Conservation (phyloP, 176 grass and related monocot species). For the Aegilops umbellulata region DNA sequence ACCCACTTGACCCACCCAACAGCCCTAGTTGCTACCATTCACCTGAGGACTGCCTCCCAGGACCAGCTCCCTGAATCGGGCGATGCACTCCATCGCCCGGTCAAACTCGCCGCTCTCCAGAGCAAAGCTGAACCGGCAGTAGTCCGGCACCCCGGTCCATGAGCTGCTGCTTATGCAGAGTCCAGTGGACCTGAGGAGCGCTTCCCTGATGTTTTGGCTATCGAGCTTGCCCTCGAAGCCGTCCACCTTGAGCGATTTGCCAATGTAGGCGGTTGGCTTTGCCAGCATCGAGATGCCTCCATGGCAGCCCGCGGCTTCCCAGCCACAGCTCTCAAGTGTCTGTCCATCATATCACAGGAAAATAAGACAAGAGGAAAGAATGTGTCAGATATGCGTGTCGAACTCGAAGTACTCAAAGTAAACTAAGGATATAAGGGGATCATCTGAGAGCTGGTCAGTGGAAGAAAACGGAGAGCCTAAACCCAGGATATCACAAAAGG, state of each 20-base stretch:
- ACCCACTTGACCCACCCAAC: not conserved
- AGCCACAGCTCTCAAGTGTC: constrained; percentile 74
- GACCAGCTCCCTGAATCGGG: constrained; percentile 64
- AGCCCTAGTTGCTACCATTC: constrained; percentile 4
- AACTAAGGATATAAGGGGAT: no score
- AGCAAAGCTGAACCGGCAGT: constrained; percentile 85
- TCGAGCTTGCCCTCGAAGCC: constrained; percentile 55
- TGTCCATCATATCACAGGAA: constrained; percentile 22
- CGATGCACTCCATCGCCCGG: constrained; percentile 50
- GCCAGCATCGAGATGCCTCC: constrained; percentile 86
- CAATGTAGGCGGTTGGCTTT: constrained; percentile 61
- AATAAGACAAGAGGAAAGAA: not conserved
- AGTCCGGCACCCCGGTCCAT: constrained; percentile 69
- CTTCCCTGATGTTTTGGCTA: constrained; percentile 66
- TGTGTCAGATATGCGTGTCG: not conserved
- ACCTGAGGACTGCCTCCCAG: constrained; percentile 14
- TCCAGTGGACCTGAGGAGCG: constrained; percentile 63
- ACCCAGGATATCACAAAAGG: not conserved
- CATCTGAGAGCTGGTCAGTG: not conserved
- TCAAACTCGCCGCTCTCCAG: constrained; percentile 68
- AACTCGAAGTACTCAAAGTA: no score
- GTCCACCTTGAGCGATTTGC: constrained; percentile 54
- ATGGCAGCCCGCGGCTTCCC: constrained; percentile 47
- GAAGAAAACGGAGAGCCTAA: not conserved
- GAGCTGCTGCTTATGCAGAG: constrained; percentile 87